Evolutionary conservation across 495 filamentous ascomycete species (phyloP).

Genomic region (Parathielavia appendiculata): DNA sequence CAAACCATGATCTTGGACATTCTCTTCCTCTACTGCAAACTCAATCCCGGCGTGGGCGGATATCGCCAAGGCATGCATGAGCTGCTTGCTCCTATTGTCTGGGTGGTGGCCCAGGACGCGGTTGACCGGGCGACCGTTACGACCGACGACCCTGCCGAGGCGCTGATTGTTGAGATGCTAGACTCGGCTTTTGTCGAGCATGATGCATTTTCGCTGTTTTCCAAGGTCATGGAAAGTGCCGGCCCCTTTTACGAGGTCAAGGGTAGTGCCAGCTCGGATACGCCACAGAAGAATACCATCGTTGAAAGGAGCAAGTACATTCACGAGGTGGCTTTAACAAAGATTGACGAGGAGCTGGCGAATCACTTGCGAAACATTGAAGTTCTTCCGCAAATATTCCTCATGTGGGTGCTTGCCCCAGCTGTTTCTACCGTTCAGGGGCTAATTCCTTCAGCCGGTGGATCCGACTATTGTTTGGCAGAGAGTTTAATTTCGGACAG

Average conservation of each 20-base stretch:
- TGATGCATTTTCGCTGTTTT: conserved; percentile 84
- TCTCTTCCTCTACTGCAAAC: conserved; percentile 89
- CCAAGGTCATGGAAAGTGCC: conserved; percentile 76
- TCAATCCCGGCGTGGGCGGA: conserved; percentile 73
- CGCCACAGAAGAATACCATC: conserved; percentile 57
- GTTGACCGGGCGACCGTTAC: conserved; percentile 38
- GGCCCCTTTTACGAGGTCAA: conserved; percentile 78
- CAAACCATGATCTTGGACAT: conserved; percentile 83
- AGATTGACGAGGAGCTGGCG: conserved; percentile 75
- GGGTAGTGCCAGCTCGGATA: conserved; percentile 31
- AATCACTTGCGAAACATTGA: conserved; percentile 78
- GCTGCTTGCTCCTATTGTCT: conserved; percentile 82
- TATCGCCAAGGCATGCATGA: conserved; percentile 99
- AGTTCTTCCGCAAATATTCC: conserved; percentile 91
- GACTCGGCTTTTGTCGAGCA: conserved; percentile 75
- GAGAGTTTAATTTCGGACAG: conserved; percentile 87
- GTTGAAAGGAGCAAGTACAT: conserved; percentile 80
- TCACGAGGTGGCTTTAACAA: conserved; percentile 70
- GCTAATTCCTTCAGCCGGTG: conserved; percentile 61
- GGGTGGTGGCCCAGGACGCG: conserved; percentile 80
- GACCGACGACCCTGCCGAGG: conserved; percentile 33
- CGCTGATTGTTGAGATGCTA: conserved; percentile 57
- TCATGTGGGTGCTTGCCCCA: conserved; percentile 61
- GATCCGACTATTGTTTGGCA: conserved; percentile 88
- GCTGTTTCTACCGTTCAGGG: conserved; percentile 1